Evolutionary conservation across 257 asterid genomes (phyloP), one percentile per base, ranked within the genome.

Genomic region (Vinca minor): DNA sequence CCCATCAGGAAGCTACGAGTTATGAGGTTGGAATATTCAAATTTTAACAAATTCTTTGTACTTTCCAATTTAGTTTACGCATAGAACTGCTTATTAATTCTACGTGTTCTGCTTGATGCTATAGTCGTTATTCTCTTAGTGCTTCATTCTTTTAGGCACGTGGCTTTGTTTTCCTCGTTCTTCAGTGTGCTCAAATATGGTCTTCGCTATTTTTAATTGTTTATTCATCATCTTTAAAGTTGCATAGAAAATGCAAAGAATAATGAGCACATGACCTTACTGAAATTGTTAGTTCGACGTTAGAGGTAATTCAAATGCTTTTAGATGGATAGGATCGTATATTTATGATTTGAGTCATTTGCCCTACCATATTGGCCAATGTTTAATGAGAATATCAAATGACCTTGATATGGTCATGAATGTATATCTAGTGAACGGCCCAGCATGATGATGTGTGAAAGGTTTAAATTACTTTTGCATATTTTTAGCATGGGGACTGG

Each of bases 11-110:
- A 68, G 80, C 64, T 60, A 61, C 64, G 65, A 26, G 42, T 69
- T 64, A 65, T 36, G 88, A 82, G 96, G 97, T 87, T 73, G 45
- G 81, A 70, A 26, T 26, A 32, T 69, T 38, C 26, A 49, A 46
- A 34, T 34, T 35, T 53, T 23, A 32, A 15, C 36, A 35, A 39
- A 6, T n/a, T 49, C 11, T 62, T 59, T 28, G 48, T 48, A n/a
- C 14, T 35, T 46, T 39, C 1, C 28, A 14, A 39, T 18, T 46
- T 20, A n/a, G 1, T 48, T 54, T 28, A 18, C 20, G 10, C n/a
- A n/a, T 8, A 29, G 21, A 13, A 55, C 25, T 28, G 29, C 34
- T 55, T 29, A 5, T 29, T 46, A 31, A 28, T 39, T 20, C 4
- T 44, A 38, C 0, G 25, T 35, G 13, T 0, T 35, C 4, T 12